phyloP scores from a whole-genome alignment of 345 rosid genomes.

The Salix dunnii region DNA sequence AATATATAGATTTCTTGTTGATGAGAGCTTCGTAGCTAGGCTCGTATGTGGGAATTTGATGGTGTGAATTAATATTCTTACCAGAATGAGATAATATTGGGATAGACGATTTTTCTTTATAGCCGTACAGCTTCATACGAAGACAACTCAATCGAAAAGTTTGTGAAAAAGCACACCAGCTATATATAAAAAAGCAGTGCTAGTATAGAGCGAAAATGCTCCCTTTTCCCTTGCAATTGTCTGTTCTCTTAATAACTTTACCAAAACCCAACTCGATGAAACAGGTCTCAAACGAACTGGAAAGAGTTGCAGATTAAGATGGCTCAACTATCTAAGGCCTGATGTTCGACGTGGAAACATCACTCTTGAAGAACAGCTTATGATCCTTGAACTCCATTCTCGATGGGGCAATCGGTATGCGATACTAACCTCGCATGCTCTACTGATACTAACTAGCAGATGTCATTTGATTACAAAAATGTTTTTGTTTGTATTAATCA shows the following conservation, averaged over 20 bases:
- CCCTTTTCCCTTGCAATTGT: neutral
- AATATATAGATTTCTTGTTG: neutral
- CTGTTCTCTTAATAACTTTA: conserved; percentile 26
- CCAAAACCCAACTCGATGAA: conserved; percentile 22
- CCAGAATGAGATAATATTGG: neutral
- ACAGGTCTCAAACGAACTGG: conserved; percentile 38
- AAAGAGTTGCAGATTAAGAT: conserved; percentile 36
- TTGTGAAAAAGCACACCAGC: conserved; percentile 7
- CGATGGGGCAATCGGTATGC: conserved; percentile 34
- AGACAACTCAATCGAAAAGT: neutral
- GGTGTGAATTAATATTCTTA: neutral
- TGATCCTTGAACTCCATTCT: conserved; percentile 37
- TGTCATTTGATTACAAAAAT: neutral
- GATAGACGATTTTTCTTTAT: neutral
- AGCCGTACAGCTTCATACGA: neutral
- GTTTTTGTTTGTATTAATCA: neutral
- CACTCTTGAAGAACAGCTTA: conserved; percentile 34
- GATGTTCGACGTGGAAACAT: conserved; percentile 38
- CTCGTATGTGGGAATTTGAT: neutral
- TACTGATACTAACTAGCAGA: neutral
- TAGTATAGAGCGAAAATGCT: conserved; percentile 9
- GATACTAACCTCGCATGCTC: neutral
- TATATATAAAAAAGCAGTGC: neutral
- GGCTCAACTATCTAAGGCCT: conserved; percentile 37
- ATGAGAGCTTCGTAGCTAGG: neutral